These are phyloP conservation scores for Lachnellula hyalina DNA, from an alignment of 2,329 filamentous ascomycete species.

Conservation along the genomic window DNA sequence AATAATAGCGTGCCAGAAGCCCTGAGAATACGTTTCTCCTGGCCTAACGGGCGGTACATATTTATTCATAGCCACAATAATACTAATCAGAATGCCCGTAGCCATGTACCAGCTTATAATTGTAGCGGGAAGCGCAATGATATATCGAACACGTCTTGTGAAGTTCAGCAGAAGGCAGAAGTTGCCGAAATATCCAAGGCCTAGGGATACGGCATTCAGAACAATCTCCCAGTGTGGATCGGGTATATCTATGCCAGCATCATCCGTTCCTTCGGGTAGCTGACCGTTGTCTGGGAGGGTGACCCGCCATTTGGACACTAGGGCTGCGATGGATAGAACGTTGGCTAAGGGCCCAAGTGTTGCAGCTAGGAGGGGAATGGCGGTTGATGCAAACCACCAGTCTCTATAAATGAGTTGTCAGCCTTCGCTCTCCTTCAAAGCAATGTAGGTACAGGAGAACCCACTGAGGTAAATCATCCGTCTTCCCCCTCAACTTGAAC, in stretches of 20 bases:
- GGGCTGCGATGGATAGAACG: conserved; percentile 60
- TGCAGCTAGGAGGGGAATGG: conserved; percentile 57
- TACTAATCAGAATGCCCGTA: conserved; percentile 53
- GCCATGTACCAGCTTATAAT: conserved; percentile 63
- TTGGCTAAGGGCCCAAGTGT: conserved; percentile 68
- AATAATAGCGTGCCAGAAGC: conserved; percentile 65
- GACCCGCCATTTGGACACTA: conserved; percentile 60
- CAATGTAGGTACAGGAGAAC: conserved; percentile 4
- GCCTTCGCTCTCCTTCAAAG: not conserved
- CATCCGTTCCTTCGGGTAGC: conserved; percentile 40
- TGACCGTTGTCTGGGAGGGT: conserved; percentile 42
- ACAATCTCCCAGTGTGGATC: conserved; percentile 57
- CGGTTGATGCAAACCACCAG: conserved; percentile 38
- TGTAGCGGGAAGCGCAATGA: conserved; percentile 60
- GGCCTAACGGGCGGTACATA: conserved; percentile 43
- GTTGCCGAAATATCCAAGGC: conserved; percentile 61
- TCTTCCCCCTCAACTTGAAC: conserved; percentile 30
- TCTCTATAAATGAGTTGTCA: conserved; percentile 19
- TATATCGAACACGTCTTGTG: conserved; percentile 59
- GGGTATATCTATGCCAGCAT: conserved; percentile 44
- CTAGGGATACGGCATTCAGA: conserved; percentile 59
- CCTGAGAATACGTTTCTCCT: conserved; percentile 55
- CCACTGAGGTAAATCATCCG: conserved; percentile 32
- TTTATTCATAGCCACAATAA: conserved; percentile 51
- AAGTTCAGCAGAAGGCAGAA: conserved; percentile 65